Evolutionary conservation across 1,284 basidiomycete species (phyloP).

Genomic region (Ganoderma meredithae): DNA sequence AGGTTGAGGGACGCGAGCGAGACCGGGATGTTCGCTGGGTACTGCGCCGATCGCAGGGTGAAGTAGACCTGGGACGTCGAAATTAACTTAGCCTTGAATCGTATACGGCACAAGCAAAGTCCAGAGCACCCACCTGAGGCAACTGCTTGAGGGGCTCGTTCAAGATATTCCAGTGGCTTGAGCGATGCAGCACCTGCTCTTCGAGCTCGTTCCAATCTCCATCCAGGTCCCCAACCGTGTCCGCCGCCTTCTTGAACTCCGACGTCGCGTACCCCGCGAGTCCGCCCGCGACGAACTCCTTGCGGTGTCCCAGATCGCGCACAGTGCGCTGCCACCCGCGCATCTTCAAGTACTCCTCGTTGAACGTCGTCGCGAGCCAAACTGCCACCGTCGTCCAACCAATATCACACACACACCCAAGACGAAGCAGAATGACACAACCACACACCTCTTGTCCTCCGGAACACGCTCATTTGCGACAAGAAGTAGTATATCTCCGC

Average conservation of each 20-base stretch:
- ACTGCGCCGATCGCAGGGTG: constrained; percentile 72
- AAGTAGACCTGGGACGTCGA: constrained; percentile 64
- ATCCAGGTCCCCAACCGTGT: constrained; percentile 7
- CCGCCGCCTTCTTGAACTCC: constrained; percentile 19
- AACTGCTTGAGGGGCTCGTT: constrained; percentile 62
- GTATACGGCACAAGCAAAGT: background rate
- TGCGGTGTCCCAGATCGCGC: constrained; percentile 58
- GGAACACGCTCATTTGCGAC: constrained; percentile 1
- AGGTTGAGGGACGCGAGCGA: constrained; percentile 77
- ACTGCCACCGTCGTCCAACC: constrained; percentile 44
- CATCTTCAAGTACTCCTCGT: constrained; percentile 65
- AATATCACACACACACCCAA: background rate
- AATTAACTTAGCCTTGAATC: constrained; percentile 37
- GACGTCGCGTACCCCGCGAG: constrained; percentile 60
- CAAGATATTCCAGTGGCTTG: constrained; percentile 48
- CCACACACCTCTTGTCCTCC: constrained; percentile 11
- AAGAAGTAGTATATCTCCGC: constrained; percentile 32
- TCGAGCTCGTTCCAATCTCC: constrained; percentile 12
- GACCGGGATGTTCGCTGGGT: constrained; percentile 73
- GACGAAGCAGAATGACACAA: background rate
- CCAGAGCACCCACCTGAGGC: constrained; percentile 57
- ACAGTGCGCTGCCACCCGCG: constrained; percentile 69
- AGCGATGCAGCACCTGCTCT: background rate
- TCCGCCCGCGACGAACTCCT: constrained; percentile 77
- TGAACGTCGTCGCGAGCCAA: constrained; percentile 76